A percentile compares a stretch with the other conserved stretches of the same genome.
Conservation (phyloP, 2,329 filamentous ascomycete genomes). For the Aspergillus pseudotamarii region DNA sequence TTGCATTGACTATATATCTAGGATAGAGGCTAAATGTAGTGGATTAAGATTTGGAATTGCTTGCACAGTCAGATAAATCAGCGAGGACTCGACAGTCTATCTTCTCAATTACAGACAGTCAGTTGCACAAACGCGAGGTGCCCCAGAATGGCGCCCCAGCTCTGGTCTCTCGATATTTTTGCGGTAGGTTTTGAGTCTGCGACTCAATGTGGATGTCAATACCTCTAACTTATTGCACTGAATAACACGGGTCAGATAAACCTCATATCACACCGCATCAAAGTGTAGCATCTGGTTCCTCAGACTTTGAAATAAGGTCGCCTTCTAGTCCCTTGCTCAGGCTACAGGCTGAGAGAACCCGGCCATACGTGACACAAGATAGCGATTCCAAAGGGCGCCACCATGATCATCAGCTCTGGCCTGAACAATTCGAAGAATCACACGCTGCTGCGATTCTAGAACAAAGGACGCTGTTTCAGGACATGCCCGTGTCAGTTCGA, state of each 20-base stretch:
- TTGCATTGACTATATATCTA: not conserved
- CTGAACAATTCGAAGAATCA: conserved; percentile 1
- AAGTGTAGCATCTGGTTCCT: conserved; percentile 30
- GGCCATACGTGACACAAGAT: not conserved
- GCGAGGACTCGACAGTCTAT: conserved; percentile 10
- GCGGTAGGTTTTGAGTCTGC: conserved; percentile 26
- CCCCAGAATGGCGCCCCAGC: conserved; percentile 6
- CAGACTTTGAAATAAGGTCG: conserved; percentile 24
- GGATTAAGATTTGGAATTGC: conserved; percentile 39
- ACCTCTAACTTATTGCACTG: not conserved
- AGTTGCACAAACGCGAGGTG: not conserved
- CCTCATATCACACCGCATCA: conserved; percentile 26
- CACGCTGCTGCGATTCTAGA: not conserved
- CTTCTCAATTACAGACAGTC: not conserved
- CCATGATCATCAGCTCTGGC: not conserved
- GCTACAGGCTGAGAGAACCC: conserved; percentile 23
- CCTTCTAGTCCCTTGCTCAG: conserved; percentile 37
- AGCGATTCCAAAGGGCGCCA: not conserved
- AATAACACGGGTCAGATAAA: conserved; percentile 15
- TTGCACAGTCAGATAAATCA: conserved; percentile 34
- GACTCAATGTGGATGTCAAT: not conserved
- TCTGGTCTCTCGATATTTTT: conserved; percentile 33
- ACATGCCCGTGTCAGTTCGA: conserved; percentile 47
- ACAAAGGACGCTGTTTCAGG: conserved; percentile 21
- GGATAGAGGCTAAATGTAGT: not conserved